These are phyloP conservation scores for Penicillium sp. DNA, from an alignment of 2,329 filamentous ascomycete species.

Conservation along the genomic window DNA sequence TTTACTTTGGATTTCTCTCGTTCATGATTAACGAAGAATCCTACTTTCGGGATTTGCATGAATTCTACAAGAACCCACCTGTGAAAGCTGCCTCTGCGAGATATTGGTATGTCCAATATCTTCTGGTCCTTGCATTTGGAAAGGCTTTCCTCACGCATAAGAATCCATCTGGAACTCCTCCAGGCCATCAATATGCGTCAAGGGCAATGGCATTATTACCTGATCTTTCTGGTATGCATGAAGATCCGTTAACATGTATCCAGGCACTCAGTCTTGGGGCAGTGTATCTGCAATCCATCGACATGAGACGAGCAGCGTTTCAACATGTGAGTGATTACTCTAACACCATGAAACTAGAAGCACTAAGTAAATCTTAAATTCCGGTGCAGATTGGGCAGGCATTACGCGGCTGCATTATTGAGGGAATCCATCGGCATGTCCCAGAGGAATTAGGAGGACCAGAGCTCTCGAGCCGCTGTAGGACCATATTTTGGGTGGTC, in stretches of 20 bases:
- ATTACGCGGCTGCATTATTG: conserved; percentile 30
- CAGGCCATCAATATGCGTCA: conserved; percentile 43
- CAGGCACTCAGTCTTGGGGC: conserved; percentile 41
- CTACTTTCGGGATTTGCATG: conserved; percentile 40
- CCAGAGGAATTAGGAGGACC: conserved; percentile 28
- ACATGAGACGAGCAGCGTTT: conserved; percentile 44
- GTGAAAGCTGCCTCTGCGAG: conserved; percentile 31
- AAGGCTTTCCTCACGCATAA: conserved; percentile 54
- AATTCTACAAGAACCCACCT: conserved; percentile 45
- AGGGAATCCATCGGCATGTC: conserved; percentile 32
- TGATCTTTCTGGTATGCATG: conserved; percentile 36
- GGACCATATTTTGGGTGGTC: conserved; percentile 33
- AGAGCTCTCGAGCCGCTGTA: conserved; percentile 27
- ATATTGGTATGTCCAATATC: conserved; percentile 57
- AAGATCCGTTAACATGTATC: conserved; percentile 34
- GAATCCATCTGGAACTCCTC: conserved; percentile 31
- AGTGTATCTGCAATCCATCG: conserved; percentile 45
- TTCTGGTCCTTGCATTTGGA: conserved; percentile 58
- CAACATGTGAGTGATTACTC: conserved; percentile 38
- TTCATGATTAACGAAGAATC: conserved; percentile 57
- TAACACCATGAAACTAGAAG: background rate
- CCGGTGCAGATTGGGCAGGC: conserved; percentile 30
- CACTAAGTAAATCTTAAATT: background rate
- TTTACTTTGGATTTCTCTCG: conserved; percentile 57
- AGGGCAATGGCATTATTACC: conserved; percentile 45